Evolutionary conservation across 2,329 filamentous ascomycete genomes (phyloP), one percentile per base, ranked within the genome.

Genomic region (Emmonsiellopsis sp.): DNA sequence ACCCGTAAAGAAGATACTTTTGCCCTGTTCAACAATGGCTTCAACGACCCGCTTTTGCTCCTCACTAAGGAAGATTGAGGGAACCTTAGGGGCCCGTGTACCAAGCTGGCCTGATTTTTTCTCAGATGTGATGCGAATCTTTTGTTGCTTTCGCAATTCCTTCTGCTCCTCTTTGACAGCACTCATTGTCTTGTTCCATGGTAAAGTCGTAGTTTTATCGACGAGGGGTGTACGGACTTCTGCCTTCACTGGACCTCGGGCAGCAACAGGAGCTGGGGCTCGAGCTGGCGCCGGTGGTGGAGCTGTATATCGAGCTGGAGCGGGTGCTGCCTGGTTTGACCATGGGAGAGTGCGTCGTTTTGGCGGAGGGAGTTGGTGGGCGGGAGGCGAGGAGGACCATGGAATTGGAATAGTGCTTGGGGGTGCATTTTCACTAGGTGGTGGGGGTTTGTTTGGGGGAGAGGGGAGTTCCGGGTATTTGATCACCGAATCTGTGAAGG

Each of bases 1-100:
- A 62, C 93, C 93, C 1, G 93, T 98, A 69, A 98, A 98, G 75
- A 98, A 98, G 2, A 96, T 91, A 62, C 92, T 97, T 68, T 90
- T 86, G 55, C 81, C 81, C 58, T 87, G 75, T 20, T 93, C 81
- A 7, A 89, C 80, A 8, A 98, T 92, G 16, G 96, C 76, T 45
- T 89, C 83, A 54, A 94, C 76, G 9, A 98, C 89, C 55, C 87
- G 83, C 55, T 82, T 80, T 70, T 98, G 93, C 67, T 98, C 93
- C 10, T 86, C 80, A 66, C 89, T 96, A 37, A 98, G 76, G 53
- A 85, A 84, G 8, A 94, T 79, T 8, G 78, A 72, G 30, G 81
- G 71, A 53, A 80, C 68, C 56, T 63, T 74, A 58, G 56, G 61
- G 50, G 30, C 31, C 15, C 16, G 34, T 35, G 38, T 42, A 15